phyloP scores from a whole-genome alignment of 192 early-diverging fungal genomes.

The Irineochytrium annulatum region DNA sequence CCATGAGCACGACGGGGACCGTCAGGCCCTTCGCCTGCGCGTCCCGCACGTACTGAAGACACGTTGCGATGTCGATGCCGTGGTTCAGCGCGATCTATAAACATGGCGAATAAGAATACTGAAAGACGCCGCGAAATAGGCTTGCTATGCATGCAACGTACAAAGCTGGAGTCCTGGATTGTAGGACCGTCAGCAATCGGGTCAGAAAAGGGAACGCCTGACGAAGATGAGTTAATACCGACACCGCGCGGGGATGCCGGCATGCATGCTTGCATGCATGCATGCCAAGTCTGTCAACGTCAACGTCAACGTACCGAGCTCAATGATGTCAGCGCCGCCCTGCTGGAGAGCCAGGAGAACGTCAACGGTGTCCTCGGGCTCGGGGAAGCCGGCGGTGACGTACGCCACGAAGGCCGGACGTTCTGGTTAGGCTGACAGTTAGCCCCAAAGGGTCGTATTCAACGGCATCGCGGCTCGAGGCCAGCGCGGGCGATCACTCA shows the following conservation, averaged over 20 bases:
- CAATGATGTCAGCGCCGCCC: conserved; percentile 93
- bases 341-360: conserved; percentile 80
- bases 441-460: too few species aligned
- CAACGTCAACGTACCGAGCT: conserved; percentile 72
- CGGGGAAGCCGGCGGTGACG: conserved; percentile 89
- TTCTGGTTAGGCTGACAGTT: too few species aligned
- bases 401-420: conserved; percentile 88
- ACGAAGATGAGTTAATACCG: background rate
- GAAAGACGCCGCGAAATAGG: background rate
- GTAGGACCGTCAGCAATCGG: conserved; percentile 96
- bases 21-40: conserved; percentile 80
- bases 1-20: conserved; percentile 95
- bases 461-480: too few species aligned
- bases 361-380: conserved; percentile 73
- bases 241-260: background rate
- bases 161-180: conserved; percentile 87
- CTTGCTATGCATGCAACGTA: conserved; percentile 29
- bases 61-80: conserved; percentile 71
- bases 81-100: conserved; percentile 74
- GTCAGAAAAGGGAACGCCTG: conserved; percentile 93
- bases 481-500: too few species aligned
- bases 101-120: background rate
- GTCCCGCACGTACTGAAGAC: conserved; percentile 73
- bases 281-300: background rate
- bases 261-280: background rate